Conservation (phyloP, 1,284 basidiomycete genomes). For the Fomitopsis pinicola region DNA sequence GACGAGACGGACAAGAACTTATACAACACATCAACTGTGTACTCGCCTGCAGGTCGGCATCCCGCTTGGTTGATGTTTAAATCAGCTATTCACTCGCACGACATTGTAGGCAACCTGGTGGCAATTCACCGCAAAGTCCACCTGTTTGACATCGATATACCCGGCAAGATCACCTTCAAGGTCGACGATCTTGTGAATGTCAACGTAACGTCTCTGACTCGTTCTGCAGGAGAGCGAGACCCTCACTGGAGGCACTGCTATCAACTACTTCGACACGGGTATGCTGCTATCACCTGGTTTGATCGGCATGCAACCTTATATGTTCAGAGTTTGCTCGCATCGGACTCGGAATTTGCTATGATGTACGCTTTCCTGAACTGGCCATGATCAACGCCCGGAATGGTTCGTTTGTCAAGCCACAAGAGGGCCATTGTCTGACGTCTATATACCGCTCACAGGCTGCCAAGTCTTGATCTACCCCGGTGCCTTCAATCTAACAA, state of each 20-base stretch:
- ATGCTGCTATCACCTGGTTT: conserved; percentile 8
- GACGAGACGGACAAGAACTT: conserved; percentile 61
- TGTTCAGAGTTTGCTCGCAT: conserved; percentile 79
- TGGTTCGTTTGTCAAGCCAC: conserved; percentile 42
- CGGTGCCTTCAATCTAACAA: conserved; percentile 86
- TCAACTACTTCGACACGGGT: conserved; percentile 91
- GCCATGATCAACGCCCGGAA: conserved; percentile 88
- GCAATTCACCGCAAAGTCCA: conserved; percentile 93
- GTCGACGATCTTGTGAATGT: conserved; percentile 35
- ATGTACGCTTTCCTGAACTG: conserved; percentile 93
- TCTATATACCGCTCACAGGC: conserved; percentile 41
- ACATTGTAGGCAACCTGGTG: conserved; percentile 69
- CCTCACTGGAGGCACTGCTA: conserved; percentile 72
- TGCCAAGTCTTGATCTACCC: conserved; percentile 92
- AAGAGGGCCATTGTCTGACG: background rate
- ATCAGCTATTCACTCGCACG: background rate
- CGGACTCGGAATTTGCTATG: conserved; percentile 90
- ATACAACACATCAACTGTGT: conserved; percentile 94
- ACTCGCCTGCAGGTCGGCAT: conserved; percentile 73
- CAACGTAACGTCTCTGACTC: background rate
- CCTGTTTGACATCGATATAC: conserved; percentile 97
- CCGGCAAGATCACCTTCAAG: conserved; percentile 95
- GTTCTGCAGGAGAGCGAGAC: conserved; percentile 84
- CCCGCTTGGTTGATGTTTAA: background rate
- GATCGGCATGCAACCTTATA: background rate